A percentile compares a stretch with the other conserved stretches of the same genome.
Evolutionary conservation across 495 filamentous ascomycete species (phyloP).

Genomic region (Penicillium crystallinum): DNA sequence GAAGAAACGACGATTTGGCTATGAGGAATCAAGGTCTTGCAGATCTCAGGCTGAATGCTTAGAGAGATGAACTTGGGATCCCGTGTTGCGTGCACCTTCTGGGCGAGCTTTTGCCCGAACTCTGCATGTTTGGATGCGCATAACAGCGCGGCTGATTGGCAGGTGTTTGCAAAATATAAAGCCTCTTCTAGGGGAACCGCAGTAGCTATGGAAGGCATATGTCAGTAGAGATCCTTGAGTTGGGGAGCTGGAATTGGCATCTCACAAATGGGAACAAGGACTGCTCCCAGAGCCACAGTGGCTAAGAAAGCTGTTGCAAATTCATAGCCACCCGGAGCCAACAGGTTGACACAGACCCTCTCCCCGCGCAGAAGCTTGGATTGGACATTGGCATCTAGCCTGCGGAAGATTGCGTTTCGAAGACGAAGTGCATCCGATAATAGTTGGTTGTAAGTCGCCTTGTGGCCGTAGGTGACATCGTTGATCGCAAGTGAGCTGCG

Average conservation of each 20-base stretch:
- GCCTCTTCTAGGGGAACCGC: neutral
- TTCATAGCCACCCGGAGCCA: constrained; percentile 44
- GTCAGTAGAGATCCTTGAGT: neutral
- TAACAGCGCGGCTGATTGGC: neutral
- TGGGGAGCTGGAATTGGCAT: neutral
- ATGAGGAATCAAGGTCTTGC: neutral
- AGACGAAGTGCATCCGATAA: constrained; percentile 16
- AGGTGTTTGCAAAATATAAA: neutral
- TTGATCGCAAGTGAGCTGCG: constrained; percentile 11
- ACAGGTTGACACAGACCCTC: constrained; percentile 40
- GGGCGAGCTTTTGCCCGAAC: neutral
- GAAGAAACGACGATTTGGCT: constrained; percentile 20
- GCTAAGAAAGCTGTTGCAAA: constrained; percentile 41
- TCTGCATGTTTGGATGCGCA: neutral
- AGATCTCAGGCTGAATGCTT: neutral
- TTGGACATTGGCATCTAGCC: neutral
- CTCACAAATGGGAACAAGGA: constrained; percentile 28
- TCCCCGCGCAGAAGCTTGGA: constrained; percentile 12
- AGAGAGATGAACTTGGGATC: neutral
- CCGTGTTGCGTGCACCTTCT: neutral
- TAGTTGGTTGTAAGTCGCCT: constrained; percentile 20
- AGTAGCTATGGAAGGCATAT: neutral
- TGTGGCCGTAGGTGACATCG: constrained; percentile 21
- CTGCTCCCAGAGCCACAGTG: constrained; percentile 38
- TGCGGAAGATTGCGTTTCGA: constrained; percentile 16